Base-by-base conservation (phyloP, 1,284 basidiomycete species). In the Papiliotrema laurentii region DNA sequence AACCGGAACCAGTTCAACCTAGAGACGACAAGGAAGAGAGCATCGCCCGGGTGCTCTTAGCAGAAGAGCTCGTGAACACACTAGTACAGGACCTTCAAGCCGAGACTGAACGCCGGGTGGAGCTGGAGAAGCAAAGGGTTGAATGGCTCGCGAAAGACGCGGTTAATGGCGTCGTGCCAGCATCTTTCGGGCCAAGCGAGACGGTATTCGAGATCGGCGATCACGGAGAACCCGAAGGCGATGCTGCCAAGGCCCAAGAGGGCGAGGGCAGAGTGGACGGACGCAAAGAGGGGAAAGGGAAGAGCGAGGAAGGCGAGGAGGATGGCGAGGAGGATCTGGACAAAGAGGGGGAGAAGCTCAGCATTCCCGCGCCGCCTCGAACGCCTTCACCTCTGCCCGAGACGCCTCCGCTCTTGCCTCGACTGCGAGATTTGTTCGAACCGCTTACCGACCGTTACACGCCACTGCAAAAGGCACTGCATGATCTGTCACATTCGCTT, bases 51-150 rank as follows among this genome's bases (percentile, higher is more conserved):
- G 73, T 86, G 2, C 54, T 83, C 16, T 74, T 83, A 0, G 82
- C 83, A 0, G 78, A 84, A 58, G 77, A 79, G 27, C 77, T 83
- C 0, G 79, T 87, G 9, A 76, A 79, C 26, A 74, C 77, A 0
- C 72, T 91, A 18, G 77, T 80, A 21, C 75, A 76, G 41, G 87
- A 91, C 63, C 69, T 91, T 37, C 79, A 84, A 54, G 63, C 63
- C 4, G 86, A 89, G 71, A 81, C 79, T 21, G 77, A 80, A 53
- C 78, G 78, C 55, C 72, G 85, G 40, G 56, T 88, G 44, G 73
- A 77, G 26, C 61, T 82, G 11, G 82, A 84, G 59, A 73, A 67
- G 44, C 66, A 71, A 57, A 58, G 69, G 22, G 66, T 72, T 22
- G 66, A 67, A 18, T 69, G 67, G 64, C 47, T 75, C n/a, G 71